Conservation (phyloP, 2,329 filamentous ascomycete genomes). For the Pseudopithomyces chartarum region DNA sequence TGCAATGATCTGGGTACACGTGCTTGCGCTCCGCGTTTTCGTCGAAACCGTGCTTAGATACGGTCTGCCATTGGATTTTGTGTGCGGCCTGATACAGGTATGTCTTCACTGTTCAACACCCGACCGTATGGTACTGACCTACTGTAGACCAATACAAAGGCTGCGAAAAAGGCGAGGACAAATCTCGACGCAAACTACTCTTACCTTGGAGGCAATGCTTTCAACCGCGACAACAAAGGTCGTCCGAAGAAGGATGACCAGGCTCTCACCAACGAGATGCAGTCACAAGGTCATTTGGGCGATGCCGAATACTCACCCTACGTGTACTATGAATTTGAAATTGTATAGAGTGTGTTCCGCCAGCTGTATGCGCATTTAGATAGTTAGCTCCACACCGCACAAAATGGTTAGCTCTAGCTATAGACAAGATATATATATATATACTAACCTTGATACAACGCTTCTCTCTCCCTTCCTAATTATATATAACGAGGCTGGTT, state of each 20-base stretch:
- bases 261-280: conserved; percentile 78
- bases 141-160: conserved; percentile 79
- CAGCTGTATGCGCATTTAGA: no score
- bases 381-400: no score
- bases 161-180: conserved; percentile 70
- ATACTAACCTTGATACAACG: no score
- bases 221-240: conserved; percentile 91
- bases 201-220: conserved; percentile 92
- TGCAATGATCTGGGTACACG: conserved; percentile 95
- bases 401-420: no score
- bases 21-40: conserved; percentile 88
- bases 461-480: no score
- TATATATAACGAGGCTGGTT: no score
- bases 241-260: conserved; percentile 89
- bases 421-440: no score
- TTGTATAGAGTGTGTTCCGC: conserved; percentile 44
- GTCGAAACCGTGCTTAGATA: conserved; percentile 98
- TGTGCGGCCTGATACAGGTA: conserved; percentile 83
- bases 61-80: conserved; percentile 87
- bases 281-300: conserved; percentile 69
- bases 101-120: neutral
- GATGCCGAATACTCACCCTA: conserved; percentile 93
- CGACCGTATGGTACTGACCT: conserved; percentile 7
- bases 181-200: conserved; percentile 81
- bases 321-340: conserved; percentile 95